These are phyloP conservation scores for Closterium sp. DNA, from an alignment of 139 green algal genomes.

Conservation along the genomic window DNA sequence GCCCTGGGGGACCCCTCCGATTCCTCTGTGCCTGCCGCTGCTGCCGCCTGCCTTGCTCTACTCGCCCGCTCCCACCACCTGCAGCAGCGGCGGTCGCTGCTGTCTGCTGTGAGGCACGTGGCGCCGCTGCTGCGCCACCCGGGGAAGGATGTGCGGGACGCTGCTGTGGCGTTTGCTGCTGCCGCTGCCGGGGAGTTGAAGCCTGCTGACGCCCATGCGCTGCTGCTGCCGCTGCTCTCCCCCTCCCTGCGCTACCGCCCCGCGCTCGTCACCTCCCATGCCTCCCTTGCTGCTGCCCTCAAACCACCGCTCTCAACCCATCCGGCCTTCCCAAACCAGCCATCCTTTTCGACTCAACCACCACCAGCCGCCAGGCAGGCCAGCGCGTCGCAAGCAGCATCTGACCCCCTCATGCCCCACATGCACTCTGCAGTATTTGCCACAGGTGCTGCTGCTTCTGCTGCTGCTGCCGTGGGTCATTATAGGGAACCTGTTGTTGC, in stretches of 20 bases:
- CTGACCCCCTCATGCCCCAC: background rate
- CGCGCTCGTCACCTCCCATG: constrained; percentile 24
- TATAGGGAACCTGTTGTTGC: too few species aligned
- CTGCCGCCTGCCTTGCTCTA: constrained; percentile 67
- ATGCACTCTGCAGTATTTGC: too few species aligned
- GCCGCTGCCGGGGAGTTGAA: constrained; percentile 62
- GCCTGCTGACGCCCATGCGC: constrained; percentile 67
- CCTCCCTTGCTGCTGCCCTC: constrained; percentile 19
- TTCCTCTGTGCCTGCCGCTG: constrained; percentile 64
- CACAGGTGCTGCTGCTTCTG: too few species aligned
- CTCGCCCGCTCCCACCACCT: constrained; percentile 22
- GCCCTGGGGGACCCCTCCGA: constrained; percentile 66
- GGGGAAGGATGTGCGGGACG: constrained; percentile 56
- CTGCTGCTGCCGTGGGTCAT: too few species aligned
- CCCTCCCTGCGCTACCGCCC: constrained; percentile 53
- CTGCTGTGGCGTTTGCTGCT: constrained; percentile 67
- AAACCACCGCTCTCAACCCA: constrained; percentile 25
- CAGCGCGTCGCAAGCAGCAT: background rate
- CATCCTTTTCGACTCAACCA: background rate
- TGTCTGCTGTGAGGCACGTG: constrained; percentile 58
- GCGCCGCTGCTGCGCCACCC: constrained; percentile 58
- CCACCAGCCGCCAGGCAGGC: background rate
- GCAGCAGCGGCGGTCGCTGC: constrained; percentile 59
- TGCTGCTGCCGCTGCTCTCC: constrained; percentile 63
- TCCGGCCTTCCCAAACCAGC: background rate